phyloP scores from a whole-genome alignment of 176 grass and related monocot genomes.

The Eleusine coracana region DNA sequence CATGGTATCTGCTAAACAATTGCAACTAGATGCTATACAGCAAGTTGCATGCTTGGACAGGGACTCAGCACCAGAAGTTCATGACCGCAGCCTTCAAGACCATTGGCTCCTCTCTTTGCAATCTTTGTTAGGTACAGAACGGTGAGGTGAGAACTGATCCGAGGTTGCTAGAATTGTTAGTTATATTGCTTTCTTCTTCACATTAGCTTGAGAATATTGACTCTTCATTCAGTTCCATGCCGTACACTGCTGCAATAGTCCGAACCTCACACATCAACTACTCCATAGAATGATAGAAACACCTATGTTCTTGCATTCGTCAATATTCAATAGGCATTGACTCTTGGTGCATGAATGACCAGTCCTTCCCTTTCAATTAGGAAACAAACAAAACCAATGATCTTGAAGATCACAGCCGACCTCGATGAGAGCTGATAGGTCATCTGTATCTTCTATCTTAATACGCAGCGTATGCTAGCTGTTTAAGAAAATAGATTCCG shows the following conservation, averaged over 20 bases:
- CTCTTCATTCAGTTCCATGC: conserved; percentile 12
- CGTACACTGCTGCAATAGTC: conserved; percentile 4
- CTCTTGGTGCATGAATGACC: neutral
- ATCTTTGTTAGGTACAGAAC: conserved; percentile 1
- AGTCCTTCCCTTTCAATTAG: conserved; percentile 13
- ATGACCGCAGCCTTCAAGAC: neutral
- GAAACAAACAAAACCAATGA: neutral
- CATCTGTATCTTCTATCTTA: conserved; percentile 15
- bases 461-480: conserved; percentile 1
- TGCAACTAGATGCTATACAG: conserved; percentile 5
- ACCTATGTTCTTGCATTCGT: conserved; percentile 12
- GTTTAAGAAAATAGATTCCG: conserved; percentile 12
- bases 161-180: neutral
- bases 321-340: conserved; percentile 10
- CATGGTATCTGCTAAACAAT: conserved; percentile 24
- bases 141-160: neutral
- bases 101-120: neutral
- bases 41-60: conserved; percentile 51
- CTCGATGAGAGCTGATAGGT: conserved; percentile 1
- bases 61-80: conserved; percentile 41
- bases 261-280: conserved; percentile 19
- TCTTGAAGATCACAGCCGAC: conserved; percentile 5
- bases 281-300: neutral
- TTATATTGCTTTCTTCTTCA: conserved; percentile 1
- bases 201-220: conserved; percentile 28